Percentiles rank a stretch among this genome's conserved stretches.
These are phyloP conservation scores for Dictyostelium firmibasis DNA, from an alignment of 78 protist genomes.

Conservation along the genomic window DNA sequence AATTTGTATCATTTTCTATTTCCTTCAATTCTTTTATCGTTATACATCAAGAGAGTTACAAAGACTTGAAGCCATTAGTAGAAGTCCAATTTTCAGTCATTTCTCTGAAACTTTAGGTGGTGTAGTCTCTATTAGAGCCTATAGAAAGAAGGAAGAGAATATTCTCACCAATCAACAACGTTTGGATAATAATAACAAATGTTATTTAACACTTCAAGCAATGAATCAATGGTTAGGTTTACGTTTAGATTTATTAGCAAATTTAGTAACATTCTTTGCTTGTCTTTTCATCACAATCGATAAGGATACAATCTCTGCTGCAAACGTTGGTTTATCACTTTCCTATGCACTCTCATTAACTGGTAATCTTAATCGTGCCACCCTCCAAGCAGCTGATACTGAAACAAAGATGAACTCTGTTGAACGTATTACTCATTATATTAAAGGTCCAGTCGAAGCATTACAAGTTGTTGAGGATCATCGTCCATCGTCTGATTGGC, in stretches of 20 bases:
- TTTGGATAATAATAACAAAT: conserved; percentile 41
- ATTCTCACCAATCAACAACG: neutral
- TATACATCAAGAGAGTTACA: conserved; percentile 83
- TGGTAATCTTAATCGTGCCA: conserved; percentile 41
- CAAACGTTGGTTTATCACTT: conserved; percentile 80
- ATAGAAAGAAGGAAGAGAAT: conserved; percentile 15
- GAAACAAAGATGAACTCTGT: conserved; percentile 83
- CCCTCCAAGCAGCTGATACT: conserved; percentile 71
- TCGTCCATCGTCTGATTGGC: conserved; percentile 78
- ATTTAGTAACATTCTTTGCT: conserved; percentile 76
- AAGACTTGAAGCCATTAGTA: conserved; percentile 85
- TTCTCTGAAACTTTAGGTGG: conserved; percentile 87
- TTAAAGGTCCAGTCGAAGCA: conserved; percentile 72
- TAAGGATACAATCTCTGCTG: conserved; percentile 15
- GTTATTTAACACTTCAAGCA: conserved; percentile 42
- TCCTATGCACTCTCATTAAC: conserved; percentile 77
- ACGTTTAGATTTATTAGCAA: conserved; percentile 87
- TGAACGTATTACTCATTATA: conserved; percentile 76
- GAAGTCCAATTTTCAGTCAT: conserved; percentile 90
- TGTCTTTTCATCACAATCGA: conserved; percentile 60
- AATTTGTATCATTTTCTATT: conserved; percentile 10
- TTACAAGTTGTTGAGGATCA: conserved; percentile 2
- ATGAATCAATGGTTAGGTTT: conserved; percentile 80
- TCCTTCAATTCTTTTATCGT: conserved; percentile 57
- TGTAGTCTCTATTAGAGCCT: conserved; percentile 77